These are phyloP conservation scores for Fusarium cyanostomum DNA, from an alignment of 2,329 filamentous ascomycete species.

Conservation along the genomic window DNA sequence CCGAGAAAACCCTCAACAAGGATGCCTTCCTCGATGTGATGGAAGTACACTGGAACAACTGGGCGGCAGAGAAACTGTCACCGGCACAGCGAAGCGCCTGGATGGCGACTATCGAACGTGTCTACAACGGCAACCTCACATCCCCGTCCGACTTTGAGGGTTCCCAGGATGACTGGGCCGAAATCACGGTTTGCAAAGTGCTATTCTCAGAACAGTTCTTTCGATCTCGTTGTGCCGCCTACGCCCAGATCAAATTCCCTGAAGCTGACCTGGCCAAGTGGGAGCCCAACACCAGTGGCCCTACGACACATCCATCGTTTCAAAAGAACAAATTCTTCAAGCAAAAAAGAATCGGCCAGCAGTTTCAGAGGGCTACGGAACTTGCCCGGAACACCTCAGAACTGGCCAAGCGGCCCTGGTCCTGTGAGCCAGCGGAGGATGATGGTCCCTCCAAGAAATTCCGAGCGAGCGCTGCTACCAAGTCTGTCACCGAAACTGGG, in stretches of 20 bases:
- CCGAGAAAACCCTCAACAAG: not conserved
- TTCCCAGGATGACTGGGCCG: not conserved
- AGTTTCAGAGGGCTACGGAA: not conserved
- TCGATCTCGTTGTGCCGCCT: not conserved
- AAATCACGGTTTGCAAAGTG: conserved; percentile 1
- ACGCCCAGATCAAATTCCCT: conserved; percentile 5
- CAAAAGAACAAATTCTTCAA: not conserved
- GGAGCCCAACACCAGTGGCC: conserved; percentile 9
- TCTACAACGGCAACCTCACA: not conserved
- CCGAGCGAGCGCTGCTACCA: not conserved
- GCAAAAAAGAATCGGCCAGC: not conserved
- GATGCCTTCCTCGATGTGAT: not conserved
- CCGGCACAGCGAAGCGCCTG: not conserved
- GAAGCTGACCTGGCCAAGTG: conserved; percentile 1
- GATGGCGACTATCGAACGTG: not conserved
- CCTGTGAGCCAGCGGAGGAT: not conserved
- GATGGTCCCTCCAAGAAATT: not conserved
- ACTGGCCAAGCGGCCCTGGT: not conserved
- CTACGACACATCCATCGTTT: not conserved
- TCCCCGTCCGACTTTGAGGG: not conserved
- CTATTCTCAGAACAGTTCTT: conserved; percentile 10
- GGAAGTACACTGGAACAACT: not conserved
- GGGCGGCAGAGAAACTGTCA: not conserved
- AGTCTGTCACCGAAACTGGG: not conserved
- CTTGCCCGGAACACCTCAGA: not conserved